Evolutionary conservation across 257 asterid genomes (phyloP), one percentile per base, ranked within the genome.

Genomic region (Lycium barbarum): DNA sequence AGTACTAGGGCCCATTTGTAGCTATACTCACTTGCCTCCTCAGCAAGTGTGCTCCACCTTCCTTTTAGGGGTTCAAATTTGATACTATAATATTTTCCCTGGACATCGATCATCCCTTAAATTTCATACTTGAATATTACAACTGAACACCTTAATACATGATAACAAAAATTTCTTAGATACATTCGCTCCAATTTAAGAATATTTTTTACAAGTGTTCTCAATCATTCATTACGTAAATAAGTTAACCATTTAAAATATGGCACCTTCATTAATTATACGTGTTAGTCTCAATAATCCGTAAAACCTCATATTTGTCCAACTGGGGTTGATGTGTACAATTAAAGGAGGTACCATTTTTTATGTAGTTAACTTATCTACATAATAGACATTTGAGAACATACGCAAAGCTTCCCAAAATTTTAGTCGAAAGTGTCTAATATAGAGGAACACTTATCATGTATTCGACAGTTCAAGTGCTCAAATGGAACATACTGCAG

Each of bases 251-350:
- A 15, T 7, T 15, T 38, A 68, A 15, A 38, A 68, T 68, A 38
- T 17, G 0, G 38, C 3, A 68, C 38, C 0, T 15, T 38, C 3
- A 36, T 68, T 36, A 7, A 38, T 68, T 68, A 15, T 38, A 36
- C 0, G 3, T 0, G 17, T 68, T 8, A 3, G 7, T 0, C 14
- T 3, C 2, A 38, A 3, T 15, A 68, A 38, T 3, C 0, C 13
- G 7, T 68, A 17, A 68, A 14, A 1, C 0, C 53, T 10, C n/a
- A 15, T 5, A 3, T 1, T 38, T 68, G 4, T 38, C 5, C 3
- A 38, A 1, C 15, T 15, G 26, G 3, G 78, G 17, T 0, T 8
- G 7, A 9, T 68, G 14, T 15, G 7, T 38, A 68, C 15, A 38
- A 38, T 1, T 15, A 68, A 68, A 68, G 6, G 2, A 15, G 7